phyloP scores from a whole-genome alignment of 1,139 yeast species.

The Blastobotrys ciferrii region DNA sequence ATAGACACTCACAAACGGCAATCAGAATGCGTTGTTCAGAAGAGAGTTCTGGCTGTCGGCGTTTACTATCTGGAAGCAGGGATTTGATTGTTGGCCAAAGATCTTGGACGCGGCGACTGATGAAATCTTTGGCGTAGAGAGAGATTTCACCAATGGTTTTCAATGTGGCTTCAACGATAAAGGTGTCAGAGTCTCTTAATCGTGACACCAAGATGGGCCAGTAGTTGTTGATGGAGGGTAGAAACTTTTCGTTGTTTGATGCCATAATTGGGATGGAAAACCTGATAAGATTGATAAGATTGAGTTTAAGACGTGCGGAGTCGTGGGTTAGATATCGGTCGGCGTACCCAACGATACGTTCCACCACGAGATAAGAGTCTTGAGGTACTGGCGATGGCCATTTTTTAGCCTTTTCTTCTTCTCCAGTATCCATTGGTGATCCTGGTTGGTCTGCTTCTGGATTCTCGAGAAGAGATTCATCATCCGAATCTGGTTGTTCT shows the following conservation, averaged over 20 bases:
- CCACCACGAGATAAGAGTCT: constrained; percentile 54
- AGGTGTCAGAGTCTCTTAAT: constrained; percentile 33
- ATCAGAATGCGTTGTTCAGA: constrained; percentile 25
- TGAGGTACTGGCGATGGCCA: constrained; percentile 71
- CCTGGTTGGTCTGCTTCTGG: constrained; percentile 39
- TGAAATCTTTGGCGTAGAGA: constrained; percentile 49
- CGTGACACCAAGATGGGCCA: constrained; percentile 56
- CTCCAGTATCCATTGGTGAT: constrained; percentile 30
- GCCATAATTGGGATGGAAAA: constrained; percentile 60
- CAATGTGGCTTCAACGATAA: constrained; percentile 42
- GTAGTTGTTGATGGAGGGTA: constrained; percentile 65
- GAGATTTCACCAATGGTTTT: constrained; percentile 43
- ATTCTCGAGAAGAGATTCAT: constrained; percentile 36
- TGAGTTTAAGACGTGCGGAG: constrained; percentile 54
- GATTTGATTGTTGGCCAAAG: constrained; percentile 41
- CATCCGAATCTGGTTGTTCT: constrained; percentile 13
- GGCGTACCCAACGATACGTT: constrained; percentile 65
- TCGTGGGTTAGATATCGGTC: constrained; percentile 69
- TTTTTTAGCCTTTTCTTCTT: constrained; percentile 33
- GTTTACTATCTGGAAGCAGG: constrained; percentile 18
- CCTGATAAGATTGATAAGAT: constrained; percentile 53
- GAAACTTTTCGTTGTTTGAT: constrained; percentile 53
- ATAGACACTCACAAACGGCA: constrained; percentile 27
- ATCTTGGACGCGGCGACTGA: constrained; percentile 47
- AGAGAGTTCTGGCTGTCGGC: constrained; percentile 26